Evolutionary conservation across 768 basidiomycete genomes (phyloP), one percentile per base, ranked within the genome.

Genomic region (Russula sp.): DNA sequence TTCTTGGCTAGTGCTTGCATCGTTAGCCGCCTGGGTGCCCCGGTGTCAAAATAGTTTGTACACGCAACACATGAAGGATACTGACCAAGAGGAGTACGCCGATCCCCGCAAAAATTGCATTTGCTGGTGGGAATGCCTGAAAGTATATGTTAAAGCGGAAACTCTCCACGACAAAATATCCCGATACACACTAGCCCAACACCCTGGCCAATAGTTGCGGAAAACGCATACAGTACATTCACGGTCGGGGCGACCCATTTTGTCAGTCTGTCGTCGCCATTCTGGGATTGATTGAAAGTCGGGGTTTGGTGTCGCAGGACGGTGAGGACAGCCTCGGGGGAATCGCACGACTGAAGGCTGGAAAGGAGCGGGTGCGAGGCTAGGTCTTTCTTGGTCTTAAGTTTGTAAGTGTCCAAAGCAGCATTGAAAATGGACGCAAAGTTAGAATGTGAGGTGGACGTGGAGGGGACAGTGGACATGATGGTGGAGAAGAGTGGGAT

Each of bases 271-370:
- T 49, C 34, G 1, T 36, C 48, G 22, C 11, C 9, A 36, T 20
- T 24, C 48, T 14, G 58, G n/a, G 16, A 38, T 36, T 36, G 22
- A 5, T n/a, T 5, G 16, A 28, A 49, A 0, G 34, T 22, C n/a
- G 30, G 58, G 1, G 24, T 24, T 48, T 59, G 58, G 0, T 36
- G 34, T 36, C 34, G 58, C 34, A 59, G 58, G 18, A 59, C 22
- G 2, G 46, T 16, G 2, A 36, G 22, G 9, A 49, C 1, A 1
- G 48, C 22, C 1, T 36, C 48, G 9, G 48, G 46, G 1, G 58
- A 36, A 11, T 30, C 10, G 42, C 56, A 44, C 9, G 40, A 18
- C n/a, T 42, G 28, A 16, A 57, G 40, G 1, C 6, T 14, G 9
- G 56, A 1, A 13, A 34, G 16, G 3, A 57, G 26, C 1, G 56